A percentile compares a stretch with the other conserved stretches of the same genome.
These are phyloP conservation scores for Sugiyamaella grinbergsii DNA, from an alignment of 1,139 yeast genomes.

Conservation along the genomic window DNA sequence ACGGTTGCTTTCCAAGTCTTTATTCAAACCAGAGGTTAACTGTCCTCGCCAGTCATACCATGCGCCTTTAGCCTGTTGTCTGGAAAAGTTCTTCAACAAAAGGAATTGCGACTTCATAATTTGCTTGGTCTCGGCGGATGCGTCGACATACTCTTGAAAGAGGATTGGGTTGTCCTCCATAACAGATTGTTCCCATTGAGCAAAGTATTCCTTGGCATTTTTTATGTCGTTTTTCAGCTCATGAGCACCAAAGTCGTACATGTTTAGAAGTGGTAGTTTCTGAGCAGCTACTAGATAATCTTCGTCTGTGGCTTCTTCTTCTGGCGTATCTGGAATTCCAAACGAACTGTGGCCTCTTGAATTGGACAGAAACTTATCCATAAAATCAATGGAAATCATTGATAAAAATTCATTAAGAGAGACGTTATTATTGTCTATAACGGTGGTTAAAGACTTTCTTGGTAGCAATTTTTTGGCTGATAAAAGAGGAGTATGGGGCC, in stretches of 20 bases:
- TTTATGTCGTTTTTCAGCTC: conserved; percentile 55
- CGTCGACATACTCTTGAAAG: conserved; percentile 51
- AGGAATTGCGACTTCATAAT: conserved; percentile 52
- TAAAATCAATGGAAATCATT: conserved; percentile 39
- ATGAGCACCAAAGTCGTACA: conserved; percentile 47
- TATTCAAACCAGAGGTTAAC: conserved; percentile 48
- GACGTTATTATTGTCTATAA: conserved; percentile 24
- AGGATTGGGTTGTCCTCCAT: conserved; percentile 52
- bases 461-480: not conserved
- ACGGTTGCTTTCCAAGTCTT: conserved; percentile 44
- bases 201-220: conserved; percentile 49
- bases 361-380: conserved; percentile 40
- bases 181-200: conserved; percentile 50
- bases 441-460: not conserved
- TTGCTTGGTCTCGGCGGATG: conserved; percentile 45
- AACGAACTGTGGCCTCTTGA: conserved; percentile 37
- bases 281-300: conserved; percentile 37
- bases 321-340: conserved; percentile 29
- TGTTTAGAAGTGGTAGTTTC: conserved; percentile 39
- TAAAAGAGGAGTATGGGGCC: conserved; percentile 1
- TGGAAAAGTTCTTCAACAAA: conserved; percentile 52
- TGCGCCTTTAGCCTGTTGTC: conserved; percentile 53
- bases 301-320: conserved; percentile 30
- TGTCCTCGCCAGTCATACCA: conserved; percentile 65
- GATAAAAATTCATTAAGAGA: conserved; percentile 38